Percentiles rank a stretch among this genome's conserved stretches.
phyloP scores from a whole-genome alignment of 2,329 filamentous ascomycete species.

The Epichloe gansuensis region DNA sequence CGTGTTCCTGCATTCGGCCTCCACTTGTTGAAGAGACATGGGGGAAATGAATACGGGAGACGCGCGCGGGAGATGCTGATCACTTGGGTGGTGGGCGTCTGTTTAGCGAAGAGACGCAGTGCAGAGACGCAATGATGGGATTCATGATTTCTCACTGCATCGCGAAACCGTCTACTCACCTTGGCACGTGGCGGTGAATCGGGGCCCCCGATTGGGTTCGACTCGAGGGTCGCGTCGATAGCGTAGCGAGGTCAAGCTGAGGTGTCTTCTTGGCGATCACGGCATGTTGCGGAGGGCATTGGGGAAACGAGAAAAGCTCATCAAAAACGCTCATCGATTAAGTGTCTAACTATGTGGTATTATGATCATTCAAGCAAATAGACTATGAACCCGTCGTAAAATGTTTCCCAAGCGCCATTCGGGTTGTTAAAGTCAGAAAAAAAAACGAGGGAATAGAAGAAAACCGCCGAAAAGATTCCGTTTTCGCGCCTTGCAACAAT shows the following conservation, averaged over 20 bases:
- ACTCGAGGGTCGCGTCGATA: too few relatives aligned
- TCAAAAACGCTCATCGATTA: not conserved
- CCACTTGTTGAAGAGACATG: constrained; percentile 1
- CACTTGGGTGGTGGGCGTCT: not conserved
- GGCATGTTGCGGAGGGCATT: too few relatives aligned
- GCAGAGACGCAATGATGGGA: too few relatives aligned
- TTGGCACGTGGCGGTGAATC: too few relatives aligned
- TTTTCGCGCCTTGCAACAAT: not conserved
- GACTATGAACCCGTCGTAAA: not conserved
- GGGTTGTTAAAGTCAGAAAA: not conserved
- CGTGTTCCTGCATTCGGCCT: not conserved
- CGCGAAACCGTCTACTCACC: too few relatives aligned
- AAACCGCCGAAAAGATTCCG: not conserved
- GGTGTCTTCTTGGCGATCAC: too few relatives aligned
- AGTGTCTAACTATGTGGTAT: constrained; percentile 8
- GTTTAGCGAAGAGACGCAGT: not conserved
- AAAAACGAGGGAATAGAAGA: too few relatives aligned
- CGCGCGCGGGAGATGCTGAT: too few relatives aligned
- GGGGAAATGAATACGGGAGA: not conserved
- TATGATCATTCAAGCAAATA: constrained; percentile 4
- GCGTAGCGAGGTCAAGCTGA: too few relatives aligned
- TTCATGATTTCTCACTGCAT: too few relatives aligned
- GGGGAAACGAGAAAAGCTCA: not conserved
- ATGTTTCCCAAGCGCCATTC: not conserved
- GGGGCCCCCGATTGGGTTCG: too few relatives aligned